phyloP scores from a whole-genome alignment of 2,329 filamentous ascomycete genomes.

The Phaeosphaeriaceae sp. region DNA sequence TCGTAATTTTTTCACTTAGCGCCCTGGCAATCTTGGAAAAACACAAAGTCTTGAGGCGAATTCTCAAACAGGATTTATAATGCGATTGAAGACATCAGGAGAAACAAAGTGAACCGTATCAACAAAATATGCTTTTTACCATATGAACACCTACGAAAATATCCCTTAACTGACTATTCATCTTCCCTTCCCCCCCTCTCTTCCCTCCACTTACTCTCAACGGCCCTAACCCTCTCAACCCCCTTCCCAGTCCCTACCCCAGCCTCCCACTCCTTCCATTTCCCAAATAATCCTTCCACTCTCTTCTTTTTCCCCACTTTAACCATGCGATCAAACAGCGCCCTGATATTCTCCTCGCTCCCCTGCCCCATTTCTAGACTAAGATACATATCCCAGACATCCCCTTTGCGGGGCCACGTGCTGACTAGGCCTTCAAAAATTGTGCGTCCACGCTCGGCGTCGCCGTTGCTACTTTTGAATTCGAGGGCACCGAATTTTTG shows the following conservation, averaged over 20 bases:
- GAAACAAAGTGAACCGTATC: too few relatives aligned
- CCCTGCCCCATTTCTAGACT: slow-evolving; percentile 76
- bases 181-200: slow-evolving; percentile 34
- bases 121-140: too few relatives aligned
- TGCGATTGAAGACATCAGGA: too few relatives aligned
- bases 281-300: slow-evolving; percentile 86
- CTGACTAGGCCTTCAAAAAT: slow-evolving; percentile 88
- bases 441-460: slow-evolving; percentile 89
- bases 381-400: slow-evolving; percentile 90
- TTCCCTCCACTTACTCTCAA: slow-evolving; percentile 74
- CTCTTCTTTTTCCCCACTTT: slow-evolving; percentile 75
- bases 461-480: slow-evolving; percentile 81
- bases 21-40: too few relatives aligned
- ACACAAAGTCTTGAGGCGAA: too few relatives aligned
- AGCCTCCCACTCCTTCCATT: slow-evolving; percentile 90
- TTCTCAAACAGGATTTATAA: too few relatives aligned
- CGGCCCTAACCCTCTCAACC: slow-evolving; percentile 71
- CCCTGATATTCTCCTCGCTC: slow-evolving; percentile 66
- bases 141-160: too few relatives aligned
- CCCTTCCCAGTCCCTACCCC: slow-evolving; percentile 70
- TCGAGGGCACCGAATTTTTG: slow-evolving; percentile 91
- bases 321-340: slow-evolving; percentile 81
- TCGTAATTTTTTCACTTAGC: too few relatives aligned
- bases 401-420: slow-evolving; percentile 85
- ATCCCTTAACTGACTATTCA: too few relatives aligned